Evolutionary conservation across 257 asterid species (phyloP).

Genomic region (Jacaranda mimosifolia): DNA sequence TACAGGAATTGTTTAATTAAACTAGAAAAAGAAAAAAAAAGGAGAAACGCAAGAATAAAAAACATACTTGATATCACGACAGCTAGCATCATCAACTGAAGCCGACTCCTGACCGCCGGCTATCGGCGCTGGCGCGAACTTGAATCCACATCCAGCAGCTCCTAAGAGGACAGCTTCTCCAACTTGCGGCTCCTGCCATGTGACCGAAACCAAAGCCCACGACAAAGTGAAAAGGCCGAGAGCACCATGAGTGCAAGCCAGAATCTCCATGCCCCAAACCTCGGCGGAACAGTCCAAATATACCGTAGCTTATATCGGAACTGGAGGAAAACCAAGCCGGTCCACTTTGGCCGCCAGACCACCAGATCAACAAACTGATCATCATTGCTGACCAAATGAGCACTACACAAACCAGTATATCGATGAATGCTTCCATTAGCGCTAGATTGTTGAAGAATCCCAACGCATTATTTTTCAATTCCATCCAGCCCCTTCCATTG

Average conservation of each 20-base stretch:
- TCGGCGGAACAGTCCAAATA: conserved; percentile 86
- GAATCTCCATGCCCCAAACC: conserved; percentile 91
- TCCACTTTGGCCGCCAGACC: conserved; percentile 99
- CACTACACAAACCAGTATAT: conserved; percentile 81
- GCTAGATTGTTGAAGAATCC: conserved; percentile 66
- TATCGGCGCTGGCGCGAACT: conserved; percentile 42
- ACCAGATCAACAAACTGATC: conserved; percentile 91
- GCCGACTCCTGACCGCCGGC: conserved; percentile 67
- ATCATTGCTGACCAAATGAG: conserved; percentile 98
- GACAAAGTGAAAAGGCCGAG: conserved; percentile 87
- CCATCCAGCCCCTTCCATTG: conserved; percentile 69
- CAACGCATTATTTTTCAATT: conserved; percentile 48
- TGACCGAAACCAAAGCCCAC: conserved; percentile 72
- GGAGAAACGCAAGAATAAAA: neutral
- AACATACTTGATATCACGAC: conserved; percentile 53
- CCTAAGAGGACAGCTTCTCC: conserved; percentile 43
- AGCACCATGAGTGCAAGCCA: conserved; percentile 93
- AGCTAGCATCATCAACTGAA: conserved; percentile 42
- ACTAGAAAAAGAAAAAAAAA: neutral
- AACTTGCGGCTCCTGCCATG: conserved; percentile 54
- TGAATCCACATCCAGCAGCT: conserved; percentile 32
- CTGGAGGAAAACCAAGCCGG: conserved; percentile 78
- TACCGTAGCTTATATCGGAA: conserved; percentile 83
- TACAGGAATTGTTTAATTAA: neutral
- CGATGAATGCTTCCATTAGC: conserved; percentile 83